Base-by-base conservation (phyloP, 352 stramenopile species). In the Phytopythium ostracodes region DNA sequence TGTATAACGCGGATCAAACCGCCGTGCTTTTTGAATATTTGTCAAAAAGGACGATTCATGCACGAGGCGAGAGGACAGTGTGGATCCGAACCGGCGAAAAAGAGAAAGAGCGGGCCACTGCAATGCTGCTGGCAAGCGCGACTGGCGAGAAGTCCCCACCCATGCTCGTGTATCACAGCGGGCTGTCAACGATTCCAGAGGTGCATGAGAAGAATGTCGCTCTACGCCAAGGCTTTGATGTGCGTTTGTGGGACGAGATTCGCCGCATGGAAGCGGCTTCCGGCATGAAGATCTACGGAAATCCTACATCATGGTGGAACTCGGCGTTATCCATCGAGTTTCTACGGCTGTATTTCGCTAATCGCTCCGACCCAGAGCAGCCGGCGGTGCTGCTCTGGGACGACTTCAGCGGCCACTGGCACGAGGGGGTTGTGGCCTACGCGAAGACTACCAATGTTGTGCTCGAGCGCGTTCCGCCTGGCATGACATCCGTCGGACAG, bases 21-120 rank as follows among this genome's bases (percentile, higher is more conserved):
- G 70, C 70, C 2, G 31, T 73, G 6, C 64, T 66, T 44, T 74
- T 74, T 24, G 35, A 75, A 56, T 63, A 68, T 46, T 51, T 76
- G 25, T 63, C 61, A 1, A 70, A 67, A n/a, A 27, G 49, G 3
- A 73, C 67, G 6, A 59, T 73, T 18, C 27, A 59, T 36, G 18
- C 47, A 2, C 47, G 24, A 1, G 67, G 67, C 2, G 47, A 65
- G 25, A 36, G 29, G 17, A 73, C 60, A 0, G 49, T 78, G 1
- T 73, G 62, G 58, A 57, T 73, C 4, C 54, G 62, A 42, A 60
- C 52, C 15, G 66, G 64, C 8, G 64, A 62, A 1, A 57, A 44
- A 38, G 66, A 70, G 27, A 72, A 77, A 33, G 49, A 65, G 27
- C 25, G 62, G 0, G 47, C 65, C 3, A 75, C 62, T 0, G 62